These are phyloP conservation scores for Aspergillus funiculosus DNA, from an alignment of 495 filamentous ascomycete species.

Conservation along the genomic window DNA sequence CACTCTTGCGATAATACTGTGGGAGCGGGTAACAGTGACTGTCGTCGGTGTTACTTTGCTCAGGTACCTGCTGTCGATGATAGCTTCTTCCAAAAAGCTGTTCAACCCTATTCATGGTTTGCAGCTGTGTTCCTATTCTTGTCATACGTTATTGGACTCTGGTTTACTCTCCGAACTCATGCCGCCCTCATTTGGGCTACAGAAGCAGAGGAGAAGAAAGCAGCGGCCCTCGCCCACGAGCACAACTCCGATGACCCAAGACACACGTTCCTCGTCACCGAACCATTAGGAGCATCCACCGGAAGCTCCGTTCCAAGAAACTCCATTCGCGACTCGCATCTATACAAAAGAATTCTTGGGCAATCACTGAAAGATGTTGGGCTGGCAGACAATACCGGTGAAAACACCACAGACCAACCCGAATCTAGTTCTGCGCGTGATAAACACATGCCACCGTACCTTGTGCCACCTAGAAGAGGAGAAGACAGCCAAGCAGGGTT, in stretches of 20 bases:
- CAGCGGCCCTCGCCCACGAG: conserved; percentile 35
- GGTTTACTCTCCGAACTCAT: conserved; percentile 95
- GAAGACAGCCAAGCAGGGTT: conserved; percentile 19
- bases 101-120: conserved; percentile 89
- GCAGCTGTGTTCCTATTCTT: conserved; percentile 80
- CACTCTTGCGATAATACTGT: conserved; percentile 59
- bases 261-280: conserved; percentile 28
- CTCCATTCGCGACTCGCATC: conserved; percentile 69
- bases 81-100: conserved; percentile 79
- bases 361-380: conserved; percentile 81
- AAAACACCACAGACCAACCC: conserved; percentile 37
- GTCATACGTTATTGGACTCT: conserved; percentile 87
- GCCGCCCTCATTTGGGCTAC: conserved; percentile 95
- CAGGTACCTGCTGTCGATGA: conserved; percentile 82
- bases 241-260: conserved; percentile 39
- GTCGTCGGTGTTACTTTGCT: conserved; percentile 87
- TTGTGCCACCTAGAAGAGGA: conserved; percentile 56
- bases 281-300: conserved; percentile 27
- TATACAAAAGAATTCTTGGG: conserved; percentile 90
- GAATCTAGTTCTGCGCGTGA: conserved; percentile 20
- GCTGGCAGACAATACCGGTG: conserved; percentile 46
- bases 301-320: conserved; percentile 25
- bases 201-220: conserved; percentile 79
- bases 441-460: conserved; percentile 49
- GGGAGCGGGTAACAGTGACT: conserved; percentile 55